Conservation (phyloP, 148 eudicot genomes). For the Rhododendron ovatum region DNA sequence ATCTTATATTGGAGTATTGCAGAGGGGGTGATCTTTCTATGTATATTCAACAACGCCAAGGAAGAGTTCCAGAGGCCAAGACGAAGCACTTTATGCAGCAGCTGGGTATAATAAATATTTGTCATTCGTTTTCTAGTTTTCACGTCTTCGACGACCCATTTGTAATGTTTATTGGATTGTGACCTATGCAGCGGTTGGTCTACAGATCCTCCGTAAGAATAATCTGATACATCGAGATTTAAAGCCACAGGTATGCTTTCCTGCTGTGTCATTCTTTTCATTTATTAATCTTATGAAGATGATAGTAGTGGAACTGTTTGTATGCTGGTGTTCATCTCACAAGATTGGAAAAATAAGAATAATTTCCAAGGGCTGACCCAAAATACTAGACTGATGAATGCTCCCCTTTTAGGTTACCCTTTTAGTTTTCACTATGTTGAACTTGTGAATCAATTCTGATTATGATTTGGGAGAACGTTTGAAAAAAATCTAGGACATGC, state of each 20-base stretch:
- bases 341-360: not conserved
- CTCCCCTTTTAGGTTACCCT: not conserved
- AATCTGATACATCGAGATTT: slow-evolving; percentile 89
- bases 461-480: not conserved
- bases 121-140: not conserved
- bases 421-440: not conserved
- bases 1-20: slow-evolving; percentile 89
- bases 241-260: slow-evolving; percentile 76
- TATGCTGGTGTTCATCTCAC: not conserved
- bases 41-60: slow-evolving; percentile 70
- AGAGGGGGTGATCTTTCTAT: slow-evolving; percentile 87
- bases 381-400: not conserved
- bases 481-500: not conserved
- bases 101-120: slow-evolving; percentile 47
- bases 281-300: not conserved
- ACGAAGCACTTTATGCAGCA: slow-evolving; percentile 90
- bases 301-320: not conserved
- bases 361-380: not conserved
- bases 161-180: slow-evolving; percentile 14
- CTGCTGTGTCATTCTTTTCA: not conserved
- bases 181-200: slow-evolving; percentile 64
- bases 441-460: not conserved
- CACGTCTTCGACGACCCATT: not conserved
- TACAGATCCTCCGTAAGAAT: slow-evolving; percentile 82
- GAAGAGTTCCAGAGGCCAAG: slow-evolving; percentile 72